These are phyloP conservation scores for Cadophora malorum DNA, from an alignment of 2,329 filamentous ascomycete genomes.

Conservation along the genomic window DNA sequence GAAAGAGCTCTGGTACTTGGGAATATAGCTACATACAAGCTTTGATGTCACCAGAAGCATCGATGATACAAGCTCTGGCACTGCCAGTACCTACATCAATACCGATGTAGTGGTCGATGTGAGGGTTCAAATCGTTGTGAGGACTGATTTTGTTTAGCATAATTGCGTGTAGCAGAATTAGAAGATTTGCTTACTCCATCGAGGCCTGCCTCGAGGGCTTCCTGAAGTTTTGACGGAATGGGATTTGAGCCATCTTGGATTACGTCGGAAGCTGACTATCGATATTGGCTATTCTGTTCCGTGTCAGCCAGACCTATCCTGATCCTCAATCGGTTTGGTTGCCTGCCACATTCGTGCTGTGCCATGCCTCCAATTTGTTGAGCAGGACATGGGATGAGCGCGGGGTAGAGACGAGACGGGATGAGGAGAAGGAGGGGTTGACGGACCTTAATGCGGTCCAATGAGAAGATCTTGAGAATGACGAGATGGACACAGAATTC, in stretches of 20 bases:
- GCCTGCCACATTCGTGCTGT: constrained; percentile 11
- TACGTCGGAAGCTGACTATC: constrained; percentile 21
- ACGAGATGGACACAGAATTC: not conserved
- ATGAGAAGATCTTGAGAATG: not conserved
- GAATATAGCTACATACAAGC: constrained; percentile 46
- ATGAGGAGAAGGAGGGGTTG: constrained; percentile 26
- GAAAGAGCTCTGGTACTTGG: not conserved
- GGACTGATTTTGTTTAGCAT: constrained; percentile 38
- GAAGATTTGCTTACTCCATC: constrained; percentile 41
- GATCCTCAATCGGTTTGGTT: constrained; percentile 27
- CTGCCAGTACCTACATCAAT: constrained; percentile 97
- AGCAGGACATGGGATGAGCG: constrained; percentile 20
- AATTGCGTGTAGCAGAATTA: not conserved
- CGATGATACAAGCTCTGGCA: constrained; percentile 94
- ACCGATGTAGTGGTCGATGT: constrained; percentile 72
- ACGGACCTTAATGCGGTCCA: constrained; percentile 18
- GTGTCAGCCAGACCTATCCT: constrained; percentile 27
- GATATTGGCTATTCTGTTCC: constrained; percentile 20
- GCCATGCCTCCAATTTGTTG: constrained; percentile 22
- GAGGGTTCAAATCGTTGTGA: constrained; percentile 46
- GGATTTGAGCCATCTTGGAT: constrained; percentile 36
- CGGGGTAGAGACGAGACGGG: constrained; percentile 21
- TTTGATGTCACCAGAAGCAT: constrained; percentile 87
- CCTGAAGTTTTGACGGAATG: constrained; percentile 41
- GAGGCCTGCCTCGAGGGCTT: constrained; percentile 45